Evolutionary conservation across 148 eudicot species (phyloP).

Genomic region (Camellia japonica): DNA sequence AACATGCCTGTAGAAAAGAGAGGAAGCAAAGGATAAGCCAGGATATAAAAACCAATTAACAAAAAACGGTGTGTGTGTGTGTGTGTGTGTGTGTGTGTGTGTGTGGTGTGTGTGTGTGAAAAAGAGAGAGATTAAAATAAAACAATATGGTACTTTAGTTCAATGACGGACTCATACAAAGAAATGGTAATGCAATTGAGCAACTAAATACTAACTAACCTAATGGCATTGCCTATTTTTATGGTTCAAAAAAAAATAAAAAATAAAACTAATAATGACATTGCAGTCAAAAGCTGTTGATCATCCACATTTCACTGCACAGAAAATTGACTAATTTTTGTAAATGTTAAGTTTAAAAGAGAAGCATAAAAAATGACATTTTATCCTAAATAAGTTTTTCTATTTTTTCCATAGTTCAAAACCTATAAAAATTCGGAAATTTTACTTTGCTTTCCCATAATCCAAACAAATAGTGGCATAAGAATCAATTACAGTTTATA

Average conservation of each 20-base stretch:
- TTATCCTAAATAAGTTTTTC: background rate
- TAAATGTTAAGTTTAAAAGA: background rate
- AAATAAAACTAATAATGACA: no score
- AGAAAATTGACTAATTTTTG: background rate
- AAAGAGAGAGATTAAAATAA: no score
- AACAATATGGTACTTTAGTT: no score
- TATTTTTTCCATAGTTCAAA: no score
- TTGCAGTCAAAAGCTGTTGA: background rate
- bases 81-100: no score
- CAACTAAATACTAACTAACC: background rate
- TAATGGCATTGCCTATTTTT: background rate
- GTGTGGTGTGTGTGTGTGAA: no score
- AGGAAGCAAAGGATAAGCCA: slow-evolving; percentile 4
- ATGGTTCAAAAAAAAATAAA: no score
- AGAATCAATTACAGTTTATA: background rate
- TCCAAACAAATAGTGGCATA: background rate
- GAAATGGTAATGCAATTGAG: background rate
- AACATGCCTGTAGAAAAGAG: slow-evolving; percentile 60
- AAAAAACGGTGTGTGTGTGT: background rate
- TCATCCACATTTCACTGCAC: background rate
- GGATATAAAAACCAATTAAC: background rate
- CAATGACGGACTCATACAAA: no score
- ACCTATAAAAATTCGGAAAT: no score
- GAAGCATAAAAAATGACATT: background rate
- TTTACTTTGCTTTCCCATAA: background rate